Evolutionary conservation across 768 basidiomycete genomes (phyloP), one percentile per base, ranked within the genome.

Genomic region (Lyophyllum atratum): DNA sequence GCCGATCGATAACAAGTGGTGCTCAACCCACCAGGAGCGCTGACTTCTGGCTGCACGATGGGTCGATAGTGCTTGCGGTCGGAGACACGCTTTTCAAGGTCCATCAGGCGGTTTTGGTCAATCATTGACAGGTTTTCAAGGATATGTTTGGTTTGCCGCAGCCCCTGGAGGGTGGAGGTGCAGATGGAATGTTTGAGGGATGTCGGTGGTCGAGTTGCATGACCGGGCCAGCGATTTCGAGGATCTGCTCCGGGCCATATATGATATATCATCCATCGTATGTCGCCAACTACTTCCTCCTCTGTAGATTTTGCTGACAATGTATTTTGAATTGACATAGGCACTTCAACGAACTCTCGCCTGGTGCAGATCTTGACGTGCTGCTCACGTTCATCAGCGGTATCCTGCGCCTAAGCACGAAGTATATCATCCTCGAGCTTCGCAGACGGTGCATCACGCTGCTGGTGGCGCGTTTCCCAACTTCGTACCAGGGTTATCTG

Each of bases 91-190:
- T 80, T n/a, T 81, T 80, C 54, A 68, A 74, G 7, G 76, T 81
- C 0, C 79, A 81, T 57, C 76, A 78, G 51, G 78, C 79, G 17
- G 75, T 80, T 19, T 66, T 80, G 0, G 70, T 74, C 4, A 74
- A 74, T 49, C 85, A 89, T 60, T 87, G 86, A 0, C 85, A 89
- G 39, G 75, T 89, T 1, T 90, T 90, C 59, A 76, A 77, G 15
- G 85, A 83, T 58, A 71, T 89, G 49, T 84, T 90, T 60, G 75
- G 76, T 2, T 62, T 89, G 8, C 86, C 85, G 11, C 83, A 81
- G 57, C 84, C 84, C 5, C 64, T 31, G n/a, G 26, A 28, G 2
- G 52, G 42, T 22, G 56, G 17, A 11, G 52, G 15, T 21, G 72
- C 67, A 7, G 70, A 75, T 39, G 66, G 74, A 39, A 72, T 64